Conservation (phyloP, 2,329 filamentous ascomycete species). For the Daldinia sp. region DNA sequence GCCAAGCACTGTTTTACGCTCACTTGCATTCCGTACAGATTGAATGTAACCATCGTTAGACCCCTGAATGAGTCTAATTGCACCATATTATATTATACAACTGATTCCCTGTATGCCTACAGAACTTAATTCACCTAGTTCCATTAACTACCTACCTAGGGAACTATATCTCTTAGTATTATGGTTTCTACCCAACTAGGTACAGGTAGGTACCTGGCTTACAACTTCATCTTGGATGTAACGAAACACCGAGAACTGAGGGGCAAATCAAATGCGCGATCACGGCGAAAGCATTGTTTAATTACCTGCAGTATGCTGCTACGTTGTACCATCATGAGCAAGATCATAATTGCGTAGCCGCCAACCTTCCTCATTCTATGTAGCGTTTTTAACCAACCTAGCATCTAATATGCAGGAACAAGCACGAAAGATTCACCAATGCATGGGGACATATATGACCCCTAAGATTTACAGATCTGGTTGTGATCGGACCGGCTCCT, state of each 20-base stretch:
- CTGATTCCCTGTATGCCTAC: neutral
- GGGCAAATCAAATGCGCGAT: constrained; percentile 12
- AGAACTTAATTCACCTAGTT: neutral
- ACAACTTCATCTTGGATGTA: neutral
- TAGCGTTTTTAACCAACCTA: constrained; percentile 6
- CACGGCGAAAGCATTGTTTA: constrained; percentile 9
- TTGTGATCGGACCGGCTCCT: constrained; percentile 33
- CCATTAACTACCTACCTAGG: too few species aligned
- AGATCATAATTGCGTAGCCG: neutral
- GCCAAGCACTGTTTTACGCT: neutral
- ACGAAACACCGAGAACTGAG: neutral
- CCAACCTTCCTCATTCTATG: constrained; percentile 32
- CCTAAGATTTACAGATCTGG: constrained; percentile 15
- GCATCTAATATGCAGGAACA: constrained; percentile 29
- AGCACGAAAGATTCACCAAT: constrained; percentile 7
- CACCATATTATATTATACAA: neutral
- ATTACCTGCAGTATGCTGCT: constrained; percentile 16
- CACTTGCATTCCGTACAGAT: neutral
- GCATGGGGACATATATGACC: neutral
- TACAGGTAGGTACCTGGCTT: neutral
- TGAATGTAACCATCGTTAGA: neutral
- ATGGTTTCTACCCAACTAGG: neutral
- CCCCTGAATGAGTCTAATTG: too few species aligned
- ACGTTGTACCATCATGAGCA: constrained; percentile 26
- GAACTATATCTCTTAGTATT: too few species aligned